Conservation (phyloP, 1,284 basidiomycete species). For the Kalmanozyma brasiliensis region DNA sequence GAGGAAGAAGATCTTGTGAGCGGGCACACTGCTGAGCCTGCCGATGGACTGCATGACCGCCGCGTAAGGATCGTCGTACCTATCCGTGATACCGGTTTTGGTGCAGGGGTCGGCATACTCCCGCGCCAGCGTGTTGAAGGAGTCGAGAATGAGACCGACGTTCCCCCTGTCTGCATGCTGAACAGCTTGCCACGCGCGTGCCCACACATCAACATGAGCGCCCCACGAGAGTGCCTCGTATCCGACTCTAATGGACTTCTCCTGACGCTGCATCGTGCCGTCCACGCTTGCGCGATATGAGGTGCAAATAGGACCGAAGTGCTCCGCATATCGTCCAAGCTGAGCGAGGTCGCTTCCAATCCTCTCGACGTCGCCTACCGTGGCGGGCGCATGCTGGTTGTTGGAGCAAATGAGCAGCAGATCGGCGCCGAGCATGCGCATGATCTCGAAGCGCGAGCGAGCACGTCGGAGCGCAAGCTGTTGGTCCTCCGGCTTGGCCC, state of each 20-base stretch:
- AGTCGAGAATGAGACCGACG: conserved; percentile 68
- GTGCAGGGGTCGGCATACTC: conserved; percentile 66
- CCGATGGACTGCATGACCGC: conserved; percentile 54
- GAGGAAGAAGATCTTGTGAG: conserved; percentile 67
- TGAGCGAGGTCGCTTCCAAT: conserved; percentile 61
- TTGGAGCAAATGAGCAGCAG: conserved; percentile 60
- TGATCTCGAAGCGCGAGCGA: conserved; percentile 51
- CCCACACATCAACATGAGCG: conserved; percentile 62
- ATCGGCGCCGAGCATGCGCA: conserved; percentile 57
- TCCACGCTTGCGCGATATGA: not conserved
- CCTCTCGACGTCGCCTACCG: conserved; percentile 51
- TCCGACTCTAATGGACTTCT: conserved; percentile 50
- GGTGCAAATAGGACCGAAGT: conserved; percentile 24
- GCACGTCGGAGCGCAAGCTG: conserved; percentile 34
- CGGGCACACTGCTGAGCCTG: conserved; percentile 21
- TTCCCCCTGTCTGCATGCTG: conserved; percentile 60
- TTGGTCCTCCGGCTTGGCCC: conserved; percentile 34
- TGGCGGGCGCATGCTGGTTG: conserved; percentile 52
- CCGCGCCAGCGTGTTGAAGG: conserved; percentile 69
- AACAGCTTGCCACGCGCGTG: conserved; percentile 66
- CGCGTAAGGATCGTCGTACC: conserved; percentile 34
- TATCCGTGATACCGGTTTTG: conserved; percentile 47
- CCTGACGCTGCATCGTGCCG: conserved; percentile 22
- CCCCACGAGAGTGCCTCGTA: conserved; percentile 63
- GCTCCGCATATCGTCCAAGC: conserved; percentile 38